These are phyloP conservation scores for Eucalyptus virginea DNA, from an alignment of 345 rosid species.

Conservation along the genomic window DNA sequence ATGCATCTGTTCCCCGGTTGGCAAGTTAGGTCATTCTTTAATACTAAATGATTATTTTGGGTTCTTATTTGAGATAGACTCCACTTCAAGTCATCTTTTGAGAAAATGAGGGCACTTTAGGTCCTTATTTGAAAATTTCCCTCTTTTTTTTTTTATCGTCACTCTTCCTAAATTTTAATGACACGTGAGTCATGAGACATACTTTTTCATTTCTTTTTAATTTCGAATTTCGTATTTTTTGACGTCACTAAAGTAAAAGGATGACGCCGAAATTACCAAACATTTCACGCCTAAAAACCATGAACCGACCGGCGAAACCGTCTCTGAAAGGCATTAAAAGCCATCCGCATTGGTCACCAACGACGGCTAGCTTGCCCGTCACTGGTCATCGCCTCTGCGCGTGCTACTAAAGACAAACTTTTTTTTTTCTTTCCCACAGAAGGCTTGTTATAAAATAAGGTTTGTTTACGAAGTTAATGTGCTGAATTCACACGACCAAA, in stretches of 20 bases:
- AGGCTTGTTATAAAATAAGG: background rate
- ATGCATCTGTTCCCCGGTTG: accelerated
- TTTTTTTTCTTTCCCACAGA: background rate
- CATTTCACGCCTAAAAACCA: background rate
- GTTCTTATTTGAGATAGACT: accelerated
- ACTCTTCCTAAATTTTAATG: background rate
- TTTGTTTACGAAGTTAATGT: background rate
- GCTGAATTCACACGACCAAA: background rate
- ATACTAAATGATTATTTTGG: accelerated
- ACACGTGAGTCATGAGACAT: background rate
- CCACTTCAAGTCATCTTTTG: accelerated
- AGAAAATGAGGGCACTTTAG: accelerated
- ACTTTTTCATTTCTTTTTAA: background rate
- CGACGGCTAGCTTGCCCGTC: background rate
- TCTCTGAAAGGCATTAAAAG: background rate
- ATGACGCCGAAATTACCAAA: background rate
- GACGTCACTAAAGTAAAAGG: background rate
- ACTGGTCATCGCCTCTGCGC: background rate
- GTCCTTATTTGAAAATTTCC: accelerated
- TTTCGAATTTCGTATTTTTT: background rate
- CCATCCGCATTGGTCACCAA: background rate
- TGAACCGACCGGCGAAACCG: background rate
- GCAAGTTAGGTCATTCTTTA: accelerated
- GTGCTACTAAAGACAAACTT: background rate
- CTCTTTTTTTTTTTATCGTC: accelerated